Conservation (phyloP, 345 rosid species). For the Camelina sativa region DNA sequence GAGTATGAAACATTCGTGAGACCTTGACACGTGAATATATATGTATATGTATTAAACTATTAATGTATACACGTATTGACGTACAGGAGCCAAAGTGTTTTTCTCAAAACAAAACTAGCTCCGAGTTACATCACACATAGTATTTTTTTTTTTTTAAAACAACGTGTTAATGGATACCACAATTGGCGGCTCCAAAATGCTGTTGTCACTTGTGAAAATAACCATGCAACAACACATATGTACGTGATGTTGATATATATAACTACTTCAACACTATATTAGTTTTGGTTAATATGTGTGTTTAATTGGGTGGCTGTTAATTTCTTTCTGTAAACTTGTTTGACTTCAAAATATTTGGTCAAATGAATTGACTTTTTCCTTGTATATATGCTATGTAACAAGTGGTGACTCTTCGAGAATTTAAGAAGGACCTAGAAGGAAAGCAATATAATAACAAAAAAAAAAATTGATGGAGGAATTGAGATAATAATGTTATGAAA, state of each 20-base stretch:
- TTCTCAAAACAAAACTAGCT: constrained; percentile 21
- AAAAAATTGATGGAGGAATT: constrained; percentile 29
- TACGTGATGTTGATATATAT: constrained; percentile 38
- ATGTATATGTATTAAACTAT: not conserved
- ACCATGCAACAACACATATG: constrained; percentile 44
- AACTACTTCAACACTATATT: constrained; percentile 31
- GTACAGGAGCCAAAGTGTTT: constrained; percentile 32
- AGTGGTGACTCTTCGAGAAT: constrained; percentile 38
- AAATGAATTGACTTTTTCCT: constrained; percentile 4
- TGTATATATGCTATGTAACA: constrained; percentile 11
- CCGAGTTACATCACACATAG: constrained; percentile 21
- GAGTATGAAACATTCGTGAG: constrained; percentile 23
- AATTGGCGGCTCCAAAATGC: constrained; percentile 39
- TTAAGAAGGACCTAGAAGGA: constrained; percentile 39
- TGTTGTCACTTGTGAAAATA: constrained; percentile 40
- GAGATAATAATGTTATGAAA: constrained; percentile 33
- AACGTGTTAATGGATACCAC: constrained; percentile 34
- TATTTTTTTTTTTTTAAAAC: not conserved
- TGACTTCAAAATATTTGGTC: constrained; percentile 25
- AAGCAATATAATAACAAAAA: constrained; percentile 21
- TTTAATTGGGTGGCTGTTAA: constrained; percentile 29
- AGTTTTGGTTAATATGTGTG: not conserved
- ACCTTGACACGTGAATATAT: constrained; percentile 37
- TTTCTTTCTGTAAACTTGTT: constrained; percentile 9
- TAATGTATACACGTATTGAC: constrained; percentile 28